Evolutionary conservation across 495 filamentous ascomycete species (phyloP).

Genomic region (Opeltia flavorubescens): DNA sequence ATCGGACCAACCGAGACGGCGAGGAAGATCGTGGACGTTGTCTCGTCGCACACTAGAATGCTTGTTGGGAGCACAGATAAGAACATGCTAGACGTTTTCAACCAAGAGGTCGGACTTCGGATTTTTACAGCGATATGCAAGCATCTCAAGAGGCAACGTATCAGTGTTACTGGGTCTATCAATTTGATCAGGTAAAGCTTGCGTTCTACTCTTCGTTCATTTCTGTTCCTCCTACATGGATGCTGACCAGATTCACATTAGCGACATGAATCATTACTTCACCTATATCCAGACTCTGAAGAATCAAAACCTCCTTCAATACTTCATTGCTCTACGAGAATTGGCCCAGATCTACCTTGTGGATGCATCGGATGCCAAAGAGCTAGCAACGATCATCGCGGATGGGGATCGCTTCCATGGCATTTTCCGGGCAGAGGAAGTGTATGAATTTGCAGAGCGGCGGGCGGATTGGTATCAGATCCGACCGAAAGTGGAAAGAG

Average conservation of each 20-base stretch:
- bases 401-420: conserved; percentile 81
- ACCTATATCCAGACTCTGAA: conserved; percentile 66
- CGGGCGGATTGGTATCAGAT: conserved; percentile 90
- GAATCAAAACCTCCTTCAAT: conserved; percentile 70
- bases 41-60: conserved; percentile 80
- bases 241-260: conserved; percentile 15
- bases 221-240: background rate
- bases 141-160: conserved; percentile 88
- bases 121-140: conserved; percentile 87
- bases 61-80: conserved; percentile 89
- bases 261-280: conserved; percentile 90
- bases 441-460: conserved; percentile 91
- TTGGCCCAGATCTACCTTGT: conserved; percentile 93
- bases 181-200: conserved; percentile 63
- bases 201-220: background rate
- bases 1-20: conserved; percentile 74
- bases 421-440: conserved; percentile 88
- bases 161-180: conserved; percentile 79
- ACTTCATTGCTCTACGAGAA: conserved; percentile 86
- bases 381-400: conserved; percentile 87
- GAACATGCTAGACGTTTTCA: conserved; percentile 95
- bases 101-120: conserved; percentile 89
- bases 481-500: conserved; percentile 76
- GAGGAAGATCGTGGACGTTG: conserved; percentile 62
- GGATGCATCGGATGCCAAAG: conserved; percentile 74